Evolutionary conservation across 768 basidiomycete genomes (phyloP).

Genomic region (Boletus rex-veris): DNA sequence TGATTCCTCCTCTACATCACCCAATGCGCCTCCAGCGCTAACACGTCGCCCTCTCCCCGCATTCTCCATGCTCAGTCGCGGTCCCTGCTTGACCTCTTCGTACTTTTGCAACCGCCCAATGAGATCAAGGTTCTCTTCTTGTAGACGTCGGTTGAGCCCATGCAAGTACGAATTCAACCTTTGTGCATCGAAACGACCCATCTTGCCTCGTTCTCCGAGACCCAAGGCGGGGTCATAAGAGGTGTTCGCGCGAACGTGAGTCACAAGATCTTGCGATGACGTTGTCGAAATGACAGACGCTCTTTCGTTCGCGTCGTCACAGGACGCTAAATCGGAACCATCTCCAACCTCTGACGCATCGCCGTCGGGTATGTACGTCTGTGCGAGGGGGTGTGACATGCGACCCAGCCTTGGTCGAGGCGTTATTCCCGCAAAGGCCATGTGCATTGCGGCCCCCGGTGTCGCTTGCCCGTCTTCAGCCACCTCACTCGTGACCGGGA

Average conservation of each 20-base stretch:
- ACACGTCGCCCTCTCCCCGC: constrained; percentile 42
- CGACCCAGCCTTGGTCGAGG: constrained; percentile 51
- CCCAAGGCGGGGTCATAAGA: constrained; percentile 86
- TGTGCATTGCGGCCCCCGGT: constrained; percentile 38
- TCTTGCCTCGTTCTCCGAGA: constrained; percentile 61
- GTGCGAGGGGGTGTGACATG: constrained; percentile 67
- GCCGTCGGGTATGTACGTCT: constrained; percentile 40
- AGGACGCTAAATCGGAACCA: constrained; percentile 17
- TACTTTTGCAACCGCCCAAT: constrained; percentile 49
- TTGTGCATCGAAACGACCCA: constrained; percentile 77
- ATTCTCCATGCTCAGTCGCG: constrained; percentile 25
- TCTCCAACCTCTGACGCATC: constrained; percentile 30
- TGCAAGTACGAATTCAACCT: constrained; percentile 87
- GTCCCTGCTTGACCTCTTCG: constrained; percentile 44
- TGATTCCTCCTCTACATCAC: constrained; percentile 61
- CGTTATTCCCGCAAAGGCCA: constrained; percentile 62
- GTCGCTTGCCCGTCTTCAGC: constrained; percentile 32
- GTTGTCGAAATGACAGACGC: constrained; percentile 77
- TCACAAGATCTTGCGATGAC: constrained; percentile 85
- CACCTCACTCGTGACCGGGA: constrained; percentile 46
- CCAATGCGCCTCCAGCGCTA: constrained; percentile 52
- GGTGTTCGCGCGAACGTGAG: constrained; percentile 74
- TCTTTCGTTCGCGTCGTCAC: constrained; percentile 51
- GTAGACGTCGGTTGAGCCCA: constrained; percentile 74
- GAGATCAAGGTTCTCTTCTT: constrained; percentile 79